Conservation (phyloP, 768 basidiomycete genomes). For the Auriscalpium microsporum region DNA sequence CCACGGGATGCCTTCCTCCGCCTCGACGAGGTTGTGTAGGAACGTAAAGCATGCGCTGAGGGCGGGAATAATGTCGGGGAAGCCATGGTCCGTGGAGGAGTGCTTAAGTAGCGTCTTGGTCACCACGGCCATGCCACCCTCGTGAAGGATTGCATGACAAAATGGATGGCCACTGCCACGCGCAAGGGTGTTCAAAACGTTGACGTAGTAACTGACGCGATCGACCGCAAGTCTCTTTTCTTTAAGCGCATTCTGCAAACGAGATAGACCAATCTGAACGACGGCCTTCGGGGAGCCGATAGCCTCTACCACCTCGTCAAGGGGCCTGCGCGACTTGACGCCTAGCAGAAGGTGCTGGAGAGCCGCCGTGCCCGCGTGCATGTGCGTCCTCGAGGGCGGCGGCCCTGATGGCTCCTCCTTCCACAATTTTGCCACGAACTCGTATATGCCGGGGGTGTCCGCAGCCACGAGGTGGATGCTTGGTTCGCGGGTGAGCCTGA, state of each 20-base stretch:
- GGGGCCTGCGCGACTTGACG: slow-evolving; percentile 9
- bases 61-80: slow-evolving; percentile 18
- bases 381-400: slow-evolving; percentile 12
- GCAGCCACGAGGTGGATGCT: slow-evolving; percentile 22
- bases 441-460: slow-evolving; percentile 24
- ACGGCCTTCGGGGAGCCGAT: slow-evolving; percentile 21
- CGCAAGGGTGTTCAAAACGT: slow-evolving; percentile 26
- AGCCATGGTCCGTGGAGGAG: slow-evolving; percentile 12
- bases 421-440: slow-evolving; percentile 29
- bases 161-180: slow-evolving; percentile 21
- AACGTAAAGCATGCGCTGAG: slow-evolving; percentile 24
- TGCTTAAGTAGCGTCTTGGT: slow-evolving; percentile 25
- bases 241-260: slow-evolving; percentile 20
- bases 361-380: slow-evolving; percentile 24
- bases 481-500: slow-evolving; percentile 21
- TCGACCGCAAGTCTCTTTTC: slow-evolving; percentile 12
- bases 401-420: slow-evolving; percentile 24
- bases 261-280: slow-evolving; percentile 22
- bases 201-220: slow-evolving; percentile 20
- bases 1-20: slow-evolving; percentile 33
- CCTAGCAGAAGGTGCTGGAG: slow-evolving; percentile 25
- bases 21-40: slow-evolving; percentile 28
- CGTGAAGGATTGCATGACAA: slow-evolving; percentile 25
- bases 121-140: slow-evolving; percentile 22
- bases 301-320: slow-evolving; percentile 24